These are phyloP conservation scores for Apiospora malaysiana DNA, from an alignment of 2,329 filamentous ascomycete genomes.

Conservation along the genomic window DNA sequence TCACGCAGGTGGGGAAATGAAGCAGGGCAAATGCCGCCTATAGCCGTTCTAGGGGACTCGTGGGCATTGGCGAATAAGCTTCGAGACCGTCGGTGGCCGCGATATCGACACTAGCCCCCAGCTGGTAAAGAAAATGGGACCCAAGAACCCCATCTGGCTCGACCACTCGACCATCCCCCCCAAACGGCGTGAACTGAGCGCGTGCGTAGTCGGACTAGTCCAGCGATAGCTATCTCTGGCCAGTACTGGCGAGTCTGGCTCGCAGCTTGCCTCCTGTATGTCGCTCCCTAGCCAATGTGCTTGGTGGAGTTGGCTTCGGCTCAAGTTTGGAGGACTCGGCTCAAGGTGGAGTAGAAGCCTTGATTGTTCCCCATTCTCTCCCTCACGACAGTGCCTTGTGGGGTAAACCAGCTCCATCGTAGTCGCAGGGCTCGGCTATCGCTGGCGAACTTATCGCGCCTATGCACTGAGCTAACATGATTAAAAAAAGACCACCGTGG, in stretches of 20 bases:
- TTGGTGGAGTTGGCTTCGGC: conserved; percentile 11
- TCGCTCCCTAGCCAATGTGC: background rate
- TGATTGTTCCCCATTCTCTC: conserved; percentile 7
- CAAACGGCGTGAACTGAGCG: conserved; percentile 4
- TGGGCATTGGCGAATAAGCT: conserved; percentile 38
- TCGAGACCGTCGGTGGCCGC: conserved; percentile 28
- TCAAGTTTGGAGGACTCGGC: conserved; percentile 22
- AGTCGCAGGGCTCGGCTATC: background rate
- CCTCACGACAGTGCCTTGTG: background rate
- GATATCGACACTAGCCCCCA: conserved; percentile 3
- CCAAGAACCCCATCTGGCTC: background rate
- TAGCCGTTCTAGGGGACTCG: conserved; percentile 35
- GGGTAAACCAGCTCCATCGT: background rate
- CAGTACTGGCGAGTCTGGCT: background rate
- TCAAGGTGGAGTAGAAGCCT: conserved; percentile 23
- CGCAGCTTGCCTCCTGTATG: background rate
- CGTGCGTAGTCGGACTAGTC: conserved; percentile 4
- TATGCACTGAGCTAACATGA: background rate
- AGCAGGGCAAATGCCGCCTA: conserved; percentile 35
- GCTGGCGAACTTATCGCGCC: background rate
- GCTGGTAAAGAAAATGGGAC: background rate
- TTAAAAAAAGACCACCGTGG: background rate
- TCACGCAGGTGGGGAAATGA: conserved; percentile 39
- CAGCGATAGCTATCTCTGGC: background rate
- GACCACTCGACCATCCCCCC: background rate